Conservation (phyloP, 1,284 basidiomycete species). For the Entoloma clypeatum region DNA sequence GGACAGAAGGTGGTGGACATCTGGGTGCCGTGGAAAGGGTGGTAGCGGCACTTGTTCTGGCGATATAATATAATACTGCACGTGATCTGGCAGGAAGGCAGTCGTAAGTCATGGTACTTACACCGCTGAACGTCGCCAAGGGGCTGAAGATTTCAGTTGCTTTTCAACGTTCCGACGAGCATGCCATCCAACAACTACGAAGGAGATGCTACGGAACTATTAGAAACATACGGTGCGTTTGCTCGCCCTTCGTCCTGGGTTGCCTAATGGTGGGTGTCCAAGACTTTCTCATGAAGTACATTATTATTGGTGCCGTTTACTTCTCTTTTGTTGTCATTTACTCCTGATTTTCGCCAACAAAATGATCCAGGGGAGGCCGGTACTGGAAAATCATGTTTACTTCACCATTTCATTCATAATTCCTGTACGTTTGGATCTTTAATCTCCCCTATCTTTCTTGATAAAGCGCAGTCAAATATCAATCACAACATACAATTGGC, state of each 20-base stretch:
- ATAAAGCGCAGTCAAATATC: slow-evolving; percentile 76
- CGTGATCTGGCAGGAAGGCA: too few relatives aligned
- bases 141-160: slow-evolving; percentile 6
- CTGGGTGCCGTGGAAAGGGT: slow-evolving; percentile 91
- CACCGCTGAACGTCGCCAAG: too few relatives aligned
- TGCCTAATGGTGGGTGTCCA: slow-evolving; percentile 14
- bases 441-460: slow-evolving; percentile 18
- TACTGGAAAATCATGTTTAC: slow-evolving; percentile 92
- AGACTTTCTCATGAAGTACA: slow-evolving; percentile 98
- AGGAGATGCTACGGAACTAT: slow-evolving; percentile 80
- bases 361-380: slow-evolving; percentile 79
- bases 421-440: slow-evolving; percentile 57
- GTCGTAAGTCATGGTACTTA: too few relatives aligned
- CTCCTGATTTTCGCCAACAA: slow-evolving; percentile 3
- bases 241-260: slow-evolving; percentile 3
- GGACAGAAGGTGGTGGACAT: slow-evolving; percentile 68
- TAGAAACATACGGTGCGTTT: slow-evolving; percentile 83
- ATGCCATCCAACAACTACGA: slow-evolving; percentile 65
- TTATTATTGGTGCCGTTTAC: slow-evolving; percentile 74
- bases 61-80: slow-evolving; percentile 8
- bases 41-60: slow-evolving; percentile 42
- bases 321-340: slow-evolving; percentile 11
- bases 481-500: slow-evolving; percentile 96
- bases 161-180: slow-evolving; percentile 20
- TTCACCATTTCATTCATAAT: slow-evolving; percentile 96